phyloP scores from a whole-genome alignment of 2,329 filamentous ascomycete species.

The Trichoderma arundinaceum region DNA sequence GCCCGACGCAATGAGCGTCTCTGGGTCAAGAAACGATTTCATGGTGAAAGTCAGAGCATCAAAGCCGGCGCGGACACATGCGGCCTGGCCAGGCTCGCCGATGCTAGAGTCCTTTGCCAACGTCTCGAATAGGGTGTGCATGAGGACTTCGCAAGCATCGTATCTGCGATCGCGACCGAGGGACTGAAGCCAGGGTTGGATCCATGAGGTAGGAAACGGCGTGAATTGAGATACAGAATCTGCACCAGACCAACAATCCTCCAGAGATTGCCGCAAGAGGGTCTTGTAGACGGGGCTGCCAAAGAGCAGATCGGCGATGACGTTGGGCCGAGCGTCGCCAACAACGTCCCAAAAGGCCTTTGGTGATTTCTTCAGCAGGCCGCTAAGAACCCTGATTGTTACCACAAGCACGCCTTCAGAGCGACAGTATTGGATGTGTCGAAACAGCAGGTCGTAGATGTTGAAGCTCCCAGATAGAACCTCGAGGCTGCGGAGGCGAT shows the following conservation, averaged over 20 bases:
- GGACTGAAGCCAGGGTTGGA: slow-evolving; percentile 76
- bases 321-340: slow-evolving; percentile 77
- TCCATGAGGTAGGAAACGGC: slow-evolving; percentile 76
- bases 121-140: slow-evolving; percentile 73
- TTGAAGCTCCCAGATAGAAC: slow-evolving; percentile 64
- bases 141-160: slow-evolving; percentile 79
- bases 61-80: slow-evolving; percentile 69
- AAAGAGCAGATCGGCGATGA: slow-evolving; percentile 84
- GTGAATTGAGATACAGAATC: slow-evolving; percentile 54
- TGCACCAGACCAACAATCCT: slow-evolving; percentile 48
- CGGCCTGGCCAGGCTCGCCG: slow-evolving; percentile 62
- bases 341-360: slow-evolving; percentile 88
- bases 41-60: slow-evolving; percentile 63
- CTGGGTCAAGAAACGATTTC: slow-evolving; percentile 58
- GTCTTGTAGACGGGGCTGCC: slow-evolving; percentile 69
- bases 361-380: slow-evolving; percentile 75
- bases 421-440: slow-evolving; percentile 57
- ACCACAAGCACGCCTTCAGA: slow-evolving; percentile 67
- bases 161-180: slow-evolving; percentile 76
- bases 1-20: slow-evolving; percentile 52
- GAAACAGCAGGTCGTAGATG: slow-evolving; percentile 67
- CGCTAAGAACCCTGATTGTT: slow-evolving; percentile 72
- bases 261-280: slow-evolving; percentile 66
- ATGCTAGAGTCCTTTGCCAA: slow-evolving; percentile 61
- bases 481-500: slow-evolving; percentile 80